These are phyloP conservation scores for Colletotrichum sp. DNA, from an alignment of 2,329 filamentous ascomycete genomes.

Conservation along the genomic window DNA sequence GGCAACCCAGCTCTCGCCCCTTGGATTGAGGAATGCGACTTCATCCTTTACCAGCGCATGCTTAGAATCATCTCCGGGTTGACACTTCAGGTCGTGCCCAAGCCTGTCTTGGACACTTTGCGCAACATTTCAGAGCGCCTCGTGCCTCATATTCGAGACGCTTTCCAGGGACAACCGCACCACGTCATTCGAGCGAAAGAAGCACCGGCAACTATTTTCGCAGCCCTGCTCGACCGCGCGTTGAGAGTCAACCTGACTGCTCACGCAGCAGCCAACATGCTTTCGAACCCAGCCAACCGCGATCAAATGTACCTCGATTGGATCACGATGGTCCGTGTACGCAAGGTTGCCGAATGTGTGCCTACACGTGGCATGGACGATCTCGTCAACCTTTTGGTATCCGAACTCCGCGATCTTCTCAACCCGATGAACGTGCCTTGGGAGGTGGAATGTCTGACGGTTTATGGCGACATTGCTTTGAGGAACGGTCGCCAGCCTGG, in stretches of 20 bases:
- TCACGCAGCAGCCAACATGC: slow-evolving; percentile 91
- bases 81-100: slow-evolving; percentile 89
- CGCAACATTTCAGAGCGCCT: slow-evolving; percentile 85
- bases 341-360: slow-evolving; percentile 68
- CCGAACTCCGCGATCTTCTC: slow-evolving; percentile 73
- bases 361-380: slow-evolving; percentile 71
- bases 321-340: slow-evolving; percentile 69
- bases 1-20: slow-evolving; percentile 79
- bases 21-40: slow-evolving; percentile 97
- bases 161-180: slow-evolving; percentile 82
- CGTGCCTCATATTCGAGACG: slow-evolving; percentile 80
- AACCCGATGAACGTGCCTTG: slow-evolving; percentile 71
- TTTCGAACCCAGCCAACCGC: slow-evolving; percentile 86
- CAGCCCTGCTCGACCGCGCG: slow-evolving; percentile 83
- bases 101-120: slow-evolving; percentile 84
- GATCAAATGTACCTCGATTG: slow-evolving; percentile 97
- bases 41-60: slow-evolving; percentile 96
- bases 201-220: slow-evolving; percentile 87
- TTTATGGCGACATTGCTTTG: slow-evolving; percentile 62
- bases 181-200: slow-evolving; percentile 90
- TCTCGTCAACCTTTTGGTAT: slow-evolving; percentile 65
- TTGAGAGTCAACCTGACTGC: slow-evolving; percentile 92
- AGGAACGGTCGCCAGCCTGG: slow-evolving; percentile 50
- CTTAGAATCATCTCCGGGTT: slow-evolving; percentile 89
- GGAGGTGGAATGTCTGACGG: slow-evolving; percentile 66